Percentiles rank a stretch among this genome's conserved stretches.
Conservation (phyloP, 495 filamentous ascomycete species). For the Penicillium verhagenii region DNA sequence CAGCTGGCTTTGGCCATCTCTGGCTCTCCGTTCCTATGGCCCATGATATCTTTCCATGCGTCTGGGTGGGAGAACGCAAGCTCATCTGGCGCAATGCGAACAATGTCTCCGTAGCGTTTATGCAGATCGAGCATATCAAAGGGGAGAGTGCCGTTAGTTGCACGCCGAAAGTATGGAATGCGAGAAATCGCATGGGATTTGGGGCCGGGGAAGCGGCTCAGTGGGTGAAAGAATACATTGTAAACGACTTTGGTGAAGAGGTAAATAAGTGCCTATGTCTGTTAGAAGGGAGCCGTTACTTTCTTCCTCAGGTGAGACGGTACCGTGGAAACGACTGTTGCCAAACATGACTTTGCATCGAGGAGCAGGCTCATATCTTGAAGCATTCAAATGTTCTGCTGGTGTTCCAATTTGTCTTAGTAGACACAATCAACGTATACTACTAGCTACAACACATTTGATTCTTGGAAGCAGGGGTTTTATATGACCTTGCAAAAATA, state of each 20-base stretch:
- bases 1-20: slow-evolving; percentile 16
- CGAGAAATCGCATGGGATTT: not conserved
- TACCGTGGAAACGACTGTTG: not conserved
- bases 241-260: not conserved
- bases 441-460: no score
- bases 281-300: not conserved
- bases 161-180: slow-evolving; percentile 2
- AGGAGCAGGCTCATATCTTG: not conserved
- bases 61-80: slow-evolving; percentile 47
- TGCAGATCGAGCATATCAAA: slow-evolving; percentile 46
- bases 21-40: slow-evolving; percentile 29
- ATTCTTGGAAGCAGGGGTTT: not conserved
- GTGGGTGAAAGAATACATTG: slow-evolving; percentile 5
- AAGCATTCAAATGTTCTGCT: no score
- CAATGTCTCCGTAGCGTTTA: slow-evolving; percentile 48
- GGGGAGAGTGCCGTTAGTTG: slow-evolving; percentile 18
- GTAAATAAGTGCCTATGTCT: not conserved
- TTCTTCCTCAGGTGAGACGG: not conserved
- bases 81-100: slow-evolving; percentile 55
- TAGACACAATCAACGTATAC: no score
- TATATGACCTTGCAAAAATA: no score
- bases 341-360: not conserved
- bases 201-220: slow-evolving; percentile 1
- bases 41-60: slow-evolving; percentile 59
- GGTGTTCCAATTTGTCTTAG: not conserved